These are phyloP conservation scores for Fusarium odoratissimum DNA, from an alignment of 2,329 filamentous ascomycete genomes.

Conservation along the genomic window DNA sequence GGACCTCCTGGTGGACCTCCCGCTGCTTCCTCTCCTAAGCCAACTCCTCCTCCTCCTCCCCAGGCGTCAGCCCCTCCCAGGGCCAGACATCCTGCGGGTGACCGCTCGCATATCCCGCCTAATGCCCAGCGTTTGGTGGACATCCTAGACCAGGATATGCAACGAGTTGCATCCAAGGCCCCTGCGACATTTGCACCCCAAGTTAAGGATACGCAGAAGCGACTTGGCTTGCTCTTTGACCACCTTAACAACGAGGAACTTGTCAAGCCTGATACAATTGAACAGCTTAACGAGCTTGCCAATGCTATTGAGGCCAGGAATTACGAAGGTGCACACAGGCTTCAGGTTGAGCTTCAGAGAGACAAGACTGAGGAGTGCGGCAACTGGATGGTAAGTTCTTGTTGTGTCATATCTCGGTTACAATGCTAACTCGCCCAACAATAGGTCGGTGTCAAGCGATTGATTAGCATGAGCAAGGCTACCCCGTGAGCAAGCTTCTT, in stretches of 20 bases:
- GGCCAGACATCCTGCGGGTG: conserved; percentile 81
- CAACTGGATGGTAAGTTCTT: conserved; percentile 81
- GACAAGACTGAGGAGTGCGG: conserved; percentile 84
- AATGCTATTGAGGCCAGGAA: conserved; percentile 75
- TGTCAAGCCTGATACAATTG: conserved; percentile 81
- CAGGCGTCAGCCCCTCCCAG: conserved; percentile 62
- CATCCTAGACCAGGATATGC: conserved; percentile 84
- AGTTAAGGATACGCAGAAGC: conserved; percentile 93
- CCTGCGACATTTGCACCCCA: conserved; percentile 88
- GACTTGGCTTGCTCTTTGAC: conserved; percentile 93
- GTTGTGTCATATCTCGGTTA: neutral
- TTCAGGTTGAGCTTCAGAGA: conserved; percentile 80
- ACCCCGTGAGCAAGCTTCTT: conserved; percentile 63
- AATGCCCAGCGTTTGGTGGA: conserved; percentile 83
- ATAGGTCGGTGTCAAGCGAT: conserved; percentile 79
- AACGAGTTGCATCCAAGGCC: conserved; percentile 86
- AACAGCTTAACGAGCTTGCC: conserved; percentile 72
- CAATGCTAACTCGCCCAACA: conserved; percentile 53
- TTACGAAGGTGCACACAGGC: conserved; percentile 72
- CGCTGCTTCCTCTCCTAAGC: conserved; percentile 40
- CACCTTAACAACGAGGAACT: conserved; percentile 96
- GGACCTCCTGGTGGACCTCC: conserved; percentile 51
- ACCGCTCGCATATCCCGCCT: conserved; percentile 88
- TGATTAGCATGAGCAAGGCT: conserved; percentile 83
- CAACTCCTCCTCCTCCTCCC: conserved; percentile 61